Conservation (phyloP, 306 rosid species). For the Ceratonia siliqua region DNA sequence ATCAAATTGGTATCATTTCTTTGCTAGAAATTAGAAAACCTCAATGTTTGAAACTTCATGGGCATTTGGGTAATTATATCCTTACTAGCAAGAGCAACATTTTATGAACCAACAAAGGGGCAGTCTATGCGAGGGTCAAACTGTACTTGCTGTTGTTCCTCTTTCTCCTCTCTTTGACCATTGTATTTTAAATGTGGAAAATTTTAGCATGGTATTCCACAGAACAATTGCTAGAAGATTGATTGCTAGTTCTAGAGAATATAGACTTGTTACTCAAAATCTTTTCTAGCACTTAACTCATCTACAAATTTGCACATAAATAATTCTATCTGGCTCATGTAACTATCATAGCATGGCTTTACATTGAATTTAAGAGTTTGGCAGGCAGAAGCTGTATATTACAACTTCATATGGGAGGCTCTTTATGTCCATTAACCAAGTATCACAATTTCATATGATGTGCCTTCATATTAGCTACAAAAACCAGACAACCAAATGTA, state of each 20-base stretch:
- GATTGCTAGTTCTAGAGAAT: not conserved
- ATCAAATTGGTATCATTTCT: constrained; percentile 24
- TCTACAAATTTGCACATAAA: not conserved
- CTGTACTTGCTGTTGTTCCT: not conserved
- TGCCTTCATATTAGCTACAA: constrained; percentile 3
- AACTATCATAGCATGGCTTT: not conserved
- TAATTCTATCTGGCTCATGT: not conserved
- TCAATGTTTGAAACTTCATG: not conserved
- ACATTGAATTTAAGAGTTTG: constrained; percentile 1
- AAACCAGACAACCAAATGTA: not conserved
- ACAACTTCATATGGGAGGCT: not conserved
- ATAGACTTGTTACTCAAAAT: not conserved
- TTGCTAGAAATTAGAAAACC: not conserved
- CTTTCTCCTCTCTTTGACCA: not conserved
- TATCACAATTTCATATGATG: constrained; percentile 1
- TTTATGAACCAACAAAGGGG: not conserved
- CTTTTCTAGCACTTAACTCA: not conserved
- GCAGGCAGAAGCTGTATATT: not conserved
- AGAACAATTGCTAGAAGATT: not conserved
- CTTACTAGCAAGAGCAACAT: not conserved
- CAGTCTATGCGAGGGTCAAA: not conserved
- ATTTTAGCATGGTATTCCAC: not conserved
- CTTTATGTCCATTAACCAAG: not conserved
- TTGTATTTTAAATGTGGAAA: not conserved
- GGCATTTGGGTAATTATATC: not conserved